These are phyloP conservation scores for Cyathus striatus DNA, from an alignment of 768 basidiomycete species.

Conservation along the genomic window DNA sequence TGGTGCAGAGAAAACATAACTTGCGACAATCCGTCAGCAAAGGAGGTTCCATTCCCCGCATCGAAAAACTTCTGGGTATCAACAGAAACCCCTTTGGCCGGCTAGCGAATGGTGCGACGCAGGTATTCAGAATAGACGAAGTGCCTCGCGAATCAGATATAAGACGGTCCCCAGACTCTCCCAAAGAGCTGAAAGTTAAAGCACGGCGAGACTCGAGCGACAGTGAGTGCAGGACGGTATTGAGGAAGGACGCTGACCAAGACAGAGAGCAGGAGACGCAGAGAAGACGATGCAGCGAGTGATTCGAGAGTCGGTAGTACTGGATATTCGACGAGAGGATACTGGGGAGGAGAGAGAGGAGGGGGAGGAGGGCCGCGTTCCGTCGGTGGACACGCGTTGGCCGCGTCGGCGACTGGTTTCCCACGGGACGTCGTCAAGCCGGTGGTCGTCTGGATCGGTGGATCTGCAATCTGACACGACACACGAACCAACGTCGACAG, in stretches of 20 bases:
- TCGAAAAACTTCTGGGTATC: conserved; percentile 11
- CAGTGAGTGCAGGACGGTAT: too few species aligned
- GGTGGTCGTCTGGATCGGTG: conserved; percentile 17
- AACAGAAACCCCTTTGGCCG: conserved; percentile 8
- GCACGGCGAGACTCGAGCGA: too few species aligned
- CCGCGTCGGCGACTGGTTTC: conserved; percentile 28
- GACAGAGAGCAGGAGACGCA: too few species aligned
- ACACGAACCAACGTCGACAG: conserved; percentile 23
- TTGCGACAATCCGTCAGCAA: conserved; percentile 6
- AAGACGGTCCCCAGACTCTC: too few species aligned
- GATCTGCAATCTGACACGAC: conserved; percentile 21
- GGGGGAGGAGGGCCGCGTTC: background rate
- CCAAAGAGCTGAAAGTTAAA: too few species aligned
- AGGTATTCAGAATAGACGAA: too few species aligned
- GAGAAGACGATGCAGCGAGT: background rate
- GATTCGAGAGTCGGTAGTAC: background rate
- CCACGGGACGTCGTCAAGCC: conserved; percentile 19
- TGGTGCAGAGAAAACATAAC: conserved; percentile 2
- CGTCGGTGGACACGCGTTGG: conserved; percentile 6
- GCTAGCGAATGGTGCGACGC: background rate
- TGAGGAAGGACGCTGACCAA: too few species aligned
- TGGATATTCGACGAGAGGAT: background rate
- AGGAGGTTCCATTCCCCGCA: conserved; percentile 3
- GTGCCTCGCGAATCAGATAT: too few species aligned
- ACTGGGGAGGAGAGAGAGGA: background rate